Evolutionary conservation across 768 basidiomycete genomes (phyloP), one percentile per base, ranked within the genome.

Genomic region (Rhodotorula kratochvilovae): DNA sequence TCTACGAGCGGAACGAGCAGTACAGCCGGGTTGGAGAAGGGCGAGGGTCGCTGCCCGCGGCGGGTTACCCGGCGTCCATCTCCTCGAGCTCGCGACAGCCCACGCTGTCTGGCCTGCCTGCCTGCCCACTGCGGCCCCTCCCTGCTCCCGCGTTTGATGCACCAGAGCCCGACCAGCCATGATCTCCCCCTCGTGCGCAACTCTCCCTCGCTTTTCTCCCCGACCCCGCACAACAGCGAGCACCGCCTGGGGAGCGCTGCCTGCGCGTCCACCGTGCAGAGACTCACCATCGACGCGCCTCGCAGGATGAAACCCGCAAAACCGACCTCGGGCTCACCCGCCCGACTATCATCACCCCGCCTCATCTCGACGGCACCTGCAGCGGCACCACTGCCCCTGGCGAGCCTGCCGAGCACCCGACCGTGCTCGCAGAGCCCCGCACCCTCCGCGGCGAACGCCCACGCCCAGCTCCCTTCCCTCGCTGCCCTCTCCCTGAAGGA

Each of bases 401-500:
- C 39, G 39, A 7, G 39, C 39, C 39, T 39, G 39, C 13, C 43
- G 43, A 31, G 36, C 57, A 42, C 57, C 60, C 60, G 5, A 17
- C 29, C 33, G 19, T 48, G 10, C 60, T 61, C 45, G 29, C n/a
- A 5, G 43, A 61, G n/a, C 45, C 60, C 60, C 60, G 12, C 17
- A 21, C 16, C 60, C 60, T 5, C 60, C 23, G 19, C 43, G 2
- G n/a, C 45, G 0, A 27, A n/a, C 11, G 60, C 60, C 31, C 43
- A 61, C 33, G 60, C 60, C 39, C 19, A 53, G 31, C 46, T 58
- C 19, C 64, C 64, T 5, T 58, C 64, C 10, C 29, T 57, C 64
- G 64, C 64, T 25, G 43, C 42, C 35, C 46, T 66, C 33, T 45
- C 64, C 64, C n/a, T 66, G 36, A 58, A 45, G 45, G 56, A 45